A percentile compares a stretch with the other conserved stretches of the same genome.
Evolutionary conservation across 345 rosid species (phyloP).

Genomic region (Excoecaria agallocha): DNA sequence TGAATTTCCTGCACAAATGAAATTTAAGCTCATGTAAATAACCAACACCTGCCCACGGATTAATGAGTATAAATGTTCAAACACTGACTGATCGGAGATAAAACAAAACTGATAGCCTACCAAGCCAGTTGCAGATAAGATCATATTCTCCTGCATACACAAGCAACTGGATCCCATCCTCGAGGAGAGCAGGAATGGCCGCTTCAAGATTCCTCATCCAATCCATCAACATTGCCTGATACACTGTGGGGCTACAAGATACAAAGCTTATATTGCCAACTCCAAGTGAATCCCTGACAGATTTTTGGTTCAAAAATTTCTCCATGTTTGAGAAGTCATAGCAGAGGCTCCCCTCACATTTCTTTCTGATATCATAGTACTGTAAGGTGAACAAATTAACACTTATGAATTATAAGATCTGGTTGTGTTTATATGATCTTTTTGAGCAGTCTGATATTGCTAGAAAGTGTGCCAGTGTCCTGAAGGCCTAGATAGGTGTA

Average conservation of each 20-base stretch:
- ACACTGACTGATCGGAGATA: not conserved
- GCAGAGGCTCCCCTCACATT: slow-evolving; percentile 85
- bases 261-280: slow-evolving; percentile 84
- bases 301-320: slow-evolving; percentile 64
- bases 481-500: not conserved
- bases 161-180: slow-evolving; percentile 87
- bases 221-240: slow-evolving; percentile 83
- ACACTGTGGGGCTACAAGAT: slow-evolving; percentile 82
- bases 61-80: slow-evolving; percentile 1
- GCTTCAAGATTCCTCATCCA: slow-evolving; percentile 97
- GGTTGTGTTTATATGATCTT: not conserved
- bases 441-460: not conserved
- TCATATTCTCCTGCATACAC: slow-evolving; percentile 98
- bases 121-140: slow-evolving; percentile 99
- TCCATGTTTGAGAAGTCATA: slow-evolving; percentile 99
- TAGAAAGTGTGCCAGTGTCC: not conserved
- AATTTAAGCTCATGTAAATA: not conserved
- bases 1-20: slow-evolving; percentile 64
- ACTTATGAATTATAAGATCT: slow-evolving; percentile 9
- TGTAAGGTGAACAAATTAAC: slow-evolving; percentile 35
- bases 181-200: slow-evolving; percentile 86
- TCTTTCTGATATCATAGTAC: slow-evolving; percentile 93
- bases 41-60: not conserved
- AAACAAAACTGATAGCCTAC: slow-evolving; percentile 36
- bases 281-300: slow-evolving; percentile 76